These are phyloP conservation scores for Cladophialophora carrionii DNA, from an alignment of 2,329 filamentous ascomycete genomes.

Conservation along the genomic window DNA sequence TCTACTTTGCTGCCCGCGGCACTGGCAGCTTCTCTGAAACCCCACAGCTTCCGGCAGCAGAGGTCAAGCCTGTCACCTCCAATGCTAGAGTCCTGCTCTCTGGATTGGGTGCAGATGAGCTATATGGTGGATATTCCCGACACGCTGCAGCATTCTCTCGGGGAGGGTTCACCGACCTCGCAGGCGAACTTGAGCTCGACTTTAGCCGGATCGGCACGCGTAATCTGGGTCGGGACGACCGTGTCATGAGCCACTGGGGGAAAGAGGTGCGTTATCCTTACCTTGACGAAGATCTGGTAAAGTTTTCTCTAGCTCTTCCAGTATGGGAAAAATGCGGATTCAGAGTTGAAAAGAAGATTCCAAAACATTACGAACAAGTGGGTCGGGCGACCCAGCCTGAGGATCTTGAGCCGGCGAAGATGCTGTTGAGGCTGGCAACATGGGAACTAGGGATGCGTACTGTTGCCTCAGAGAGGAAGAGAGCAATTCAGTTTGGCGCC, in stretches of 20 bases:
- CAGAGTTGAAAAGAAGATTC: constrained; percentile 43
- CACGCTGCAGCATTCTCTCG: constrained; percentile 76
- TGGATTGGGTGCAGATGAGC: constrained; percentile 90
- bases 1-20: constrained; percentile 93
- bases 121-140: constrained; percentile 90
- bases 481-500: constrained; percentile 84
- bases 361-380: constrained; percentile 32
- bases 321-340: constrained; percentile 91
- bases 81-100: constrained; percentile 83
- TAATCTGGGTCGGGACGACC: constrained; percentile 93
- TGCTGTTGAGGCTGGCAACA: constrained; percentile 75
- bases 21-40: constrained; percentile 49
- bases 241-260: constrained; percentile 85
- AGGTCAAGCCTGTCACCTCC: constrained; percentile 60
- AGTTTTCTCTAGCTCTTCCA: constrained; percentile 73
- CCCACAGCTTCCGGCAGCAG: not conserved
- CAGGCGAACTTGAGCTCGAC: constrained; percentile 83
- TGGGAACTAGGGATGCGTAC: constrained; percentile 70
- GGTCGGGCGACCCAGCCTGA: constrained; percentile 19
- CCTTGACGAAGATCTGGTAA: constrained; percentile 83
- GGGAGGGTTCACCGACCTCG: constrained; percentile 69
- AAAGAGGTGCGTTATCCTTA: constrained; percentile 89
- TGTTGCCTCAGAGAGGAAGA: constrained; percentile 86
- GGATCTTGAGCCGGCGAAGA: constrained; percentile 75
- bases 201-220: constrained; percentile 83